phyloP scores from a whole-genome alignment of 306 rosid species.

The Citrullus colocynthis region DNA sequence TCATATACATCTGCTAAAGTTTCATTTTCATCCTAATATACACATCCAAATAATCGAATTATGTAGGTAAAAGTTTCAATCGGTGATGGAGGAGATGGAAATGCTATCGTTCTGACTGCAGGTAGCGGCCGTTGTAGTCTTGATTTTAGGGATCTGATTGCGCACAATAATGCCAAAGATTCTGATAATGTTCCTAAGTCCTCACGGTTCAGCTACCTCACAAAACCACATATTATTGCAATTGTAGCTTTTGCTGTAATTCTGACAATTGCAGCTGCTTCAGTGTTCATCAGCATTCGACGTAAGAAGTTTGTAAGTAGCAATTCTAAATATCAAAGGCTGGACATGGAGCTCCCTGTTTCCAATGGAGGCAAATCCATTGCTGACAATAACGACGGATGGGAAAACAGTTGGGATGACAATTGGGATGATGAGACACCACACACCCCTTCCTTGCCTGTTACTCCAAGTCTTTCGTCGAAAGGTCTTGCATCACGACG shows the following conservation, averaged over 20 bases:
- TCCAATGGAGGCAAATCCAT: conserved; percentile 14
- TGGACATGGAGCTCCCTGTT: conserved; percentile 28
- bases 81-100: conserved; percentile 12
- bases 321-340: conserved; percentile 23
- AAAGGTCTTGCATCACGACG: conserved; percentile 33
- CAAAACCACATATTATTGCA: conserved; percentile 12
- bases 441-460: conserved; percentile 23
- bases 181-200: conserved; percentile 12
- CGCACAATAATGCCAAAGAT: conserved; percentile 1
- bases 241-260: conserved; percentile 12
- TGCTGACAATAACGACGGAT: conserved; percentile 18
- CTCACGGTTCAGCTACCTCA: conserved; percentile 11
- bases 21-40: not conserved
- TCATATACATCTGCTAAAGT: not conserved
- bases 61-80: conserved; percentile 28
- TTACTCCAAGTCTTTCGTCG: conserved; percentile 30
- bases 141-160: conserved; percentile 28
- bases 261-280: conserved; percentile 18
- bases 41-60: not conserved
- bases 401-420: conserved; percentile 46
- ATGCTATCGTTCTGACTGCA: conserved; percentile 16
- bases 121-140: conserved; percentile 27
- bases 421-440: conserved; percentile 39
- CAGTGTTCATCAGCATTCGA: conserved; percentile 19
- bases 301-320: conserved; percentile 4